phyloP scores from a whole-genome alignment of 345 rosid genomes.

The Eutrema japonicum region DNA sequence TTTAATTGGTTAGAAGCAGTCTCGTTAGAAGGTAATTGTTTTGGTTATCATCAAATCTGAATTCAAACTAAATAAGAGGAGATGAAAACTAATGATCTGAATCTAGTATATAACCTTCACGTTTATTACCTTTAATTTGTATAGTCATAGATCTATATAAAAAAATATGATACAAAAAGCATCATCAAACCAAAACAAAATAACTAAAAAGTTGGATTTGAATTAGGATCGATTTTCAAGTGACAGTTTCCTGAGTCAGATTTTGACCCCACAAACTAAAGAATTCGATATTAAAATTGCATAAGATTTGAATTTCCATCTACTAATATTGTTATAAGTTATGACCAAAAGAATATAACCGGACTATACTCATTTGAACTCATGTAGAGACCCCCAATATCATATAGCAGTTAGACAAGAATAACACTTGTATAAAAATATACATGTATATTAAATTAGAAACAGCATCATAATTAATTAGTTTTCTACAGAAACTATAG shows the following conservation, averaged over 20 bases:
- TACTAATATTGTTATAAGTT: slow-evolving; percentile 21
- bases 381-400: slow-evolving; percentile 1
- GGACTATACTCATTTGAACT: neutral
- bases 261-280: slow-evolving; percentile 34
- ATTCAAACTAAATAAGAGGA: slow-evolving; percentile 4
- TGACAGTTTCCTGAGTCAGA: slow-evolving; percentile 39
- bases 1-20: too few relatives aligned
- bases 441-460: neutral
- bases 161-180: neutral
- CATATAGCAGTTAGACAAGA: slow-evolving; percentile 1
- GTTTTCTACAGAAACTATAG: neutral
- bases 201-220: neutral
- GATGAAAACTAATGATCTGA: slow-evolving; percentile 10
- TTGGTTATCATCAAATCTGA: neutral
- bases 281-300: slow-evolving; percentile 10
- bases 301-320: slow-evolving; percentile 23
- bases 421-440: slow-evolving; percentile 4
- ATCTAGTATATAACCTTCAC: neutral
- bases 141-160: neutral
- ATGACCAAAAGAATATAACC: slow-evolving; percentile 9
- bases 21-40: neutral
- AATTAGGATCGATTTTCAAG: slow-evolving; percentile 32
- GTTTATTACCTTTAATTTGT: slow-evolving; percentile 1
- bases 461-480: slow-evolving; percentile 18
- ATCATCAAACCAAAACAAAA: slow-evolving; percentile 18